These are phyloP conservation scores for Carex parvula DNA, from an alignment of 176 grass and related monocot species.

Conservation along the genomic window DNA sequence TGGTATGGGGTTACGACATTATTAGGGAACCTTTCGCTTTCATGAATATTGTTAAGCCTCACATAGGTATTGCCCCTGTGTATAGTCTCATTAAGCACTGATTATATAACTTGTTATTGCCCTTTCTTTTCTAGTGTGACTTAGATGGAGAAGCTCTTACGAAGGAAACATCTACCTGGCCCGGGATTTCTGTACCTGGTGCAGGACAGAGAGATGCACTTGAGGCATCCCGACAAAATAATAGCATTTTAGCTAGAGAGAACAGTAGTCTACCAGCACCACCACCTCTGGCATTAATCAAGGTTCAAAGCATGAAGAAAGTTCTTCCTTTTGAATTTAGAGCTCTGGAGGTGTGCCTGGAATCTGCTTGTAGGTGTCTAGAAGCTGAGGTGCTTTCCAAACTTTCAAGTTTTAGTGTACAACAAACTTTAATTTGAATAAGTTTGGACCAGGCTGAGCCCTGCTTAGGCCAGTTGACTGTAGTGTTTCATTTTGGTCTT, in stretches of 20 bases:
- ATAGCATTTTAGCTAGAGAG: constrained; percentile 21
- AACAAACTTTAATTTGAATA: background rate
- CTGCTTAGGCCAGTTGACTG: background rate
- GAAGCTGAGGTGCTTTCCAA: constrained; percentile 70
- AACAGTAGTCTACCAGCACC: constrained; percentile 39
- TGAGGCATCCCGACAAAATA: constrained; percentile 46
- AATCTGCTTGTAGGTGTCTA: constrained; percentile 85
- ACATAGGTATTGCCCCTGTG: background rate
- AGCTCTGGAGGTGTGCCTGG: constrained; percentile 94
- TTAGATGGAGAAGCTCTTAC: constrained; percentile 49
- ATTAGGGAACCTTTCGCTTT: background rate
- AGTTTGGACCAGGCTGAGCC: background rate
- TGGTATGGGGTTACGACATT: no score
- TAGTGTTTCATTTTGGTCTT: background rate
- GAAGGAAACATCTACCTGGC: constrained; percentile 32
- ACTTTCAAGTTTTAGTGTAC: constrained; percentile 2
- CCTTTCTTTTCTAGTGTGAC: constrained; percentile 35
- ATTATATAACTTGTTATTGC: background rate
- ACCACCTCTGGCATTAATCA: constrained; percentile 32
- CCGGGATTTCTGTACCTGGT: constrained; percentile 41
- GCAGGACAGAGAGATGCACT: constrained; percentile 33
- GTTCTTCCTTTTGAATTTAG: constrained; percentile 87
- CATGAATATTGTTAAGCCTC: no score
- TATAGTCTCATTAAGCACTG: background rate
- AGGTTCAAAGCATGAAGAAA: constrained; percentile 57